Percentiles rank a stretch among this genome's conserved stretches.
These are phyloP conservation scores for Caloboletus firmus DNA, from an alignment of 1,284 basidiomycete species.

Conservation along the genomic window DNA sequence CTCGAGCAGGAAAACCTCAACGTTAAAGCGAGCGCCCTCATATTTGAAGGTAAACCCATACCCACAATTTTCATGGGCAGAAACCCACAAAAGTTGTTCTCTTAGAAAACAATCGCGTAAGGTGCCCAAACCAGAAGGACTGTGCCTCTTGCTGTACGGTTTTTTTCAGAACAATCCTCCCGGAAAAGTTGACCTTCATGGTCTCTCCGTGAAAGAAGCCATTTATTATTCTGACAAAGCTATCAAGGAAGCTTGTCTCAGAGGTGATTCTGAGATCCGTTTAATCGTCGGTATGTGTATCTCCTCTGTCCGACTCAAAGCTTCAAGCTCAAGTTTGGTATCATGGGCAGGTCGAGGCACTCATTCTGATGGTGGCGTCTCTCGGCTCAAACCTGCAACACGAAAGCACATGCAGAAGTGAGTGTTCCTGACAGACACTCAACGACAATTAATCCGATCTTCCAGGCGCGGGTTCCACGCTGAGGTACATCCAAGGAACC, in stretches of 20 bases:
- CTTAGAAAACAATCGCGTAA: constrained; percentile 30
- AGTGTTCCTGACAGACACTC: constrained; percentile 21
- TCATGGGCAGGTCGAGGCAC: constrained; percentile 65
- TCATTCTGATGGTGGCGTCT: constrained; percentile 78
- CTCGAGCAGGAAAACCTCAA: constrained; percentile 77
- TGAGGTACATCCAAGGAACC: constrained; percentile 76
- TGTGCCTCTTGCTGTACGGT: neutral
- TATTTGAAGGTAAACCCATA: constrained; percentile 62
- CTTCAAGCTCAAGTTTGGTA: neutral
- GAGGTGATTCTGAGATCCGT: constrained; percentile 67
- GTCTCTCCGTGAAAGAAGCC: constrained; percentile 89
- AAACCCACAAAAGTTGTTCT: neutral
- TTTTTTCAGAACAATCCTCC: constrained; percentile 55
- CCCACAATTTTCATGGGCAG: neutral
- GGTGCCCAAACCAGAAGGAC: neutral
- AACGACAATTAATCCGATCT: neutral
- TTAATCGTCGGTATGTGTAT: constrained; percentile 80
- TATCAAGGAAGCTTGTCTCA: constrained; percentile 61
- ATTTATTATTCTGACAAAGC: constrained; percentile 68
- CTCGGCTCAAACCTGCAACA: constrained; percentile 91
- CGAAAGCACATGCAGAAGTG: constrained; percentile 81
- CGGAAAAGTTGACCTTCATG: constrained; percentile 84
- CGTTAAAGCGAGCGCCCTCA: constrained; percentile 83
- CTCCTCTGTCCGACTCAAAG: neutral
- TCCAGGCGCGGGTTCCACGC: constrained; percentile 15